phyloP scores from a whole-genome alignment of 768 basidiomycete genomes.

The Rickenella mellea region DNA sequence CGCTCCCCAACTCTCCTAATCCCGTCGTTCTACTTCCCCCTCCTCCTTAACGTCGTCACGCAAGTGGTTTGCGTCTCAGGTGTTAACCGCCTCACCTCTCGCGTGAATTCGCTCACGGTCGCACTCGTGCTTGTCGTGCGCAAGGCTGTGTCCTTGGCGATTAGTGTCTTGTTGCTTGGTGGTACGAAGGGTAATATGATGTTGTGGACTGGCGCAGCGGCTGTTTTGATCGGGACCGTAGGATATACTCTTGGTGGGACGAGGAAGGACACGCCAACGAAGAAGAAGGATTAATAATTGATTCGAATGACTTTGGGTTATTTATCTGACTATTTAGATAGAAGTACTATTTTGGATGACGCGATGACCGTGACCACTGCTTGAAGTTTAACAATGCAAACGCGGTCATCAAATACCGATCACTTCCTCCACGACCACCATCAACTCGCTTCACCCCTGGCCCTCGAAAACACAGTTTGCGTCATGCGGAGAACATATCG shows the following conservation, averaged over 20 bases:
- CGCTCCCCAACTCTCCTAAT: conserved; percentile 26
- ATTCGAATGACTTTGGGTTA: too few relatives aligned
- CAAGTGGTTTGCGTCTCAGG: conserved; percentile 82
- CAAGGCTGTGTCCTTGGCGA: conserved; percentile 67
- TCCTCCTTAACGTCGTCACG: conserved; percentile 71
- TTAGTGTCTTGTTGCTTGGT: conserved; percentile 52
- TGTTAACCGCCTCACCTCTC: conserved; percentile 76
- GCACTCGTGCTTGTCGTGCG: conserved; percentile 74
- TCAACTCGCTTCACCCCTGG: too few relatives aligned
- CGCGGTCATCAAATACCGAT: too few relatives aligned
- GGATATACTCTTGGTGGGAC: conserved; percentile 43
- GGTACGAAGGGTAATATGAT: conserved; percentile 24
- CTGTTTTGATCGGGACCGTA: conserved; percentile 66
- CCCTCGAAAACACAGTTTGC: too few relatives aligned
- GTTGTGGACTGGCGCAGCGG: conserved; percentile 62
- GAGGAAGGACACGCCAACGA: conserved; percentile 19
- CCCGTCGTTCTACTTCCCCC: conserved; percentile 52
- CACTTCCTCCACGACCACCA: too few relatives aligned
- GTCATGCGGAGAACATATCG: too few relatives aligned
- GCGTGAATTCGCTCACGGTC: conserved; percentile 65
- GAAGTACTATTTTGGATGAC: too few relatives aligned
- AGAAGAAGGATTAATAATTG: conserved; percentile 9
- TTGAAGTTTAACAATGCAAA: too few relatives aligned
- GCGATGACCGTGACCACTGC: too few relatives aligned
- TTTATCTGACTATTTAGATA: too few relatives aligned